Percentiles rank a stretch among this genome's conserved stretches.
phyloP scores from a whole-genome alignment of 768 basidiomycete genomes.

The Dentipellis sp. region DNA sequence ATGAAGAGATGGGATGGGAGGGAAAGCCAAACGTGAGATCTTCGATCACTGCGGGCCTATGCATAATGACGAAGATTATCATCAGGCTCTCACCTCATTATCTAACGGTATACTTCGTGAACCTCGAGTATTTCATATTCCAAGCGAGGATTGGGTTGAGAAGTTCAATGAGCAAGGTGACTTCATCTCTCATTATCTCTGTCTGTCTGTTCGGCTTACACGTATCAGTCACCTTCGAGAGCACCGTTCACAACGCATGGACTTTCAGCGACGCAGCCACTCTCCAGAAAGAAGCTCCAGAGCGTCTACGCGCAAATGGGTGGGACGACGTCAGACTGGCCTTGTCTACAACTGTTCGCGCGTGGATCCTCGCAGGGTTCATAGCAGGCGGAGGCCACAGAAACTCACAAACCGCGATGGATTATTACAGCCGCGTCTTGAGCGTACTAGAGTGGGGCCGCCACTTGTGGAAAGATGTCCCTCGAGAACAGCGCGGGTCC shows the following conservation, averaged over 20 bases:
- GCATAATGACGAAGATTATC: neutral
- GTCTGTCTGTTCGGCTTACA: neutral
- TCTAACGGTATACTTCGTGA: neutral
- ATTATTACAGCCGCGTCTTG: neutral
- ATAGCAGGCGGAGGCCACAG: neutral
- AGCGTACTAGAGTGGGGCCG: neutral
- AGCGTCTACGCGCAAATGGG: neutral
- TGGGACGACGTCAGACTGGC: neutral
- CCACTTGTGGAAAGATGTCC: neutral
- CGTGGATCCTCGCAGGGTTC: neutral
- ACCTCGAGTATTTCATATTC: neutral
- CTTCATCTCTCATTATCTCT: neutral
- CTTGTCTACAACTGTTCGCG: neutral
- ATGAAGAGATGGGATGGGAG: neutral
- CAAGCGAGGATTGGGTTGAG: neutral
- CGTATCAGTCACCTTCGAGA: neutral
- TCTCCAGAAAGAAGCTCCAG: neutral
- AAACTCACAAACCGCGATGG: neutral
- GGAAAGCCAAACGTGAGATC: neutral
- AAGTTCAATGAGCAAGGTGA: neutral
- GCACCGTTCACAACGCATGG: neutral
- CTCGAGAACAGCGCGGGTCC: neutral
- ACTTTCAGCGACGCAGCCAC: neutral
- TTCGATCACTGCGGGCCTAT: neutral
- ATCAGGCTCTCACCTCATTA: neutral